phyloP scores from a whole-genome alignment of 768 basidiomycete species.

The Hypholoma sublateritium region DNA sequence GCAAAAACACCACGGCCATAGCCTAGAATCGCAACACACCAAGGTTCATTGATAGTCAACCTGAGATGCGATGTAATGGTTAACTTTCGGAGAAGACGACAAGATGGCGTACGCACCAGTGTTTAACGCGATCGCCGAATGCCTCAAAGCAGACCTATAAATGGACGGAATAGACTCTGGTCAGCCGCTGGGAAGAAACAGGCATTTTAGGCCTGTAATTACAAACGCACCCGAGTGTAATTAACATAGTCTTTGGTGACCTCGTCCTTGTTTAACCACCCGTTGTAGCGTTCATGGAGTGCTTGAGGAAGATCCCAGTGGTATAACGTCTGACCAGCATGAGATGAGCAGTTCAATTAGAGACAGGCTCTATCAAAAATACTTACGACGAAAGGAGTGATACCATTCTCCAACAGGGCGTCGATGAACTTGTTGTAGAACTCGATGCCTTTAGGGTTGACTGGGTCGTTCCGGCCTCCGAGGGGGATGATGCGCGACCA shows the following conservation, averaged over 20 bases:
- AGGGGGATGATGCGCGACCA: constrained; percentile 78
- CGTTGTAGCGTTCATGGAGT: constrained; percentile 71
- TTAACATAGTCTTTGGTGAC: constrained; percentile 63
- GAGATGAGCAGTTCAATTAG: neutral
- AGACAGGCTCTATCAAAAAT: neutral
- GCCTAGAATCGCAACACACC: constrained; percentile 70
- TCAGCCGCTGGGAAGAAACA: constrained; percentile 18
- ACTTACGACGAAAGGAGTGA: constrained; percentile 67
- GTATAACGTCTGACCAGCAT: constrained; percentile 53
- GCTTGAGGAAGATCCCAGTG: constrained; percentile 82
- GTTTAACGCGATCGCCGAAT: constrained; percentile 75
- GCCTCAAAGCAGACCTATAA: constrained; percentile 66
- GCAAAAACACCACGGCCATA: constrained; percentile 72
- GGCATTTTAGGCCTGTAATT: neutral
- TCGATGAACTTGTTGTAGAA: constrained; percentile 75
- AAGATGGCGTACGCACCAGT: constrained; percentile 46
- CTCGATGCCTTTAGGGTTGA: constrained; percentile 68
- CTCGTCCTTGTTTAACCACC: constrained; percentile 74
- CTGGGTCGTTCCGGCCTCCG: constrained; percentile 69
- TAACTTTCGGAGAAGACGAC: constrained; percentile 12
- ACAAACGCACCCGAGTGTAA: constrained; percentile 52
- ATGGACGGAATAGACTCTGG: constrained; percentile 6
- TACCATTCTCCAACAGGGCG: constrained; percentile 58
- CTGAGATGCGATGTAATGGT: constrained; percentile 30
- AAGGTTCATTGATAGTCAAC: constrained; percentile 78